Evolutionary conservation across 179 eudicot genomes (phyloP), one percentile per base, ranked within the genome.

Genomic region (Beta macrorhiza): DNA sequence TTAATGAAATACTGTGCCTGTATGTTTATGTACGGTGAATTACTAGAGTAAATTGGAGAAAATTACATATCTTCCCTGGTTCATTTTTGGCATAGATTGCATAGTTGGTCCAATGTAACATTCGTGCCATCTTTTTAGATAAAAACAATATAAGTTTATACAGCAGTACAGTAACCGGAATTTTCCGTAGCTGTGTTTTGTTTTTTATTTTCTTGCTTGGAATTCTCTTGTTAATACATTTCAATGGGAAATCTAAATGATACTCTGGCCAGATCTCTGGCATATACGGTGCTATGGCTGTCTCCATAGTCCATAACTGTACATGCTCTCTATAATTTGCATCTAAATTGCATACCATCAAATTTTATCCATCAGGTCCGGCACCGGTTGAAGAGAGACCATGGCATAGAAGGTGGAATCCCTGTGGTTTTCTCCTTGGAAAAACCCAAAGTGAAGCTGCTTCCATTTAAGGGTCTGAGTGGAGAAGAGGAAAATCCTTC

Each of bases 341-440:
- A 16, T 75, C 58, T 70, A 52, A 4, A 74, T 5, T 82, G 37
- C 69, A 82, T 72, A 17, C 51, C 45, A 12, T 55, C 47, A 55
- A 44, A 37, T 42, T 82, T 42, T 82, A 17, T 73, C 79, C 81
- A 82, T 79, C 89, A 96, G 99, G 99, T 96, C 32, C 89, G 99
- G 78, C 91, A 94, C 64, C 97, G 98, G 57, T 75, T 96, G 82
- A 89, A 90, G 86, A 92, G 87, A 89, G 98, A 96, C 37, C 78
- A 92, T 87, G 98, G 98, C 59, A 96, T 96, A 84, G 99, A 96
- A 87, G 98, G 98, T 80, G 99, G 99, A 79, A 90, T 96, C 80
- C 98, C 99, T 80, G 97, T 96, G 49, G 97, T 96, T 83, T 94
- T 96, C 82, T 93, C 99, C 11, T 86, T 96, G 78, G 99, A 96